These are phyloP conservation scores for Echria macrotheca DNA, from an alignment of 495 filamentous ascomycete species.

Conservation along the genomic window DNA sequence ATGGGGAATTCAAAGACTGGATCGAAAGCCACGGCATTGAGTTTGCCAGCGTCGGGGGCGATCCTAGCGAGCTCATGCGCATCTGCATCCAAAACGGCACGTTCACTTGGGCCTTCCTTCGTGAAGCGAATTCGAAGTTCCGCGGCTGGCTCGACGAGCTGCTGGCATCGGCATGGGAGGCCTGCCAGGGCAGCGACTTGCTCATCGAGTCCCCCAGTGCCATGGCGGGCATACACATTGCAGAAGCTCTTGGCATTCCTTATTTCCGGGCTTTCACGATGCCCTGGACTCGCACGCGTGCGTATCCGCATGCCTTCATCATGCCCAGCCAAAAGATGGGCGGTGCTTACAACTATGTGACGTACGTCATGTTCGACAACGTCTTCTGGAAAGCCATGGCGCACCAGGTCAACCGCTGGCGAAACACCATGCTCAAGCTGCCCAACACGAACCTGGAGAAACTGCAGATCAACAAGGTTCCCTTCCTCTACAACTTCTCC, in stretches of 20 bases:
- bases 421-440: conserved; percentile 71
- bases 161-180: conserved; percentile 73
- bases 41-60: conserved; percentile 80
- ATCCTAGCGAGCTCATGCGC: conserved; percentile 90
- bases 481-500: conserved; percentile 96
- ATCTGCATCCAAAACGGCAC: conserved; percentile 97
- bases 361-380: conserved; percentile 95
- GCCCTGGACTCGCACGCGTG: conserved; percentile 94
- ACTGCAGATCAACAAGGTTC: conserved; percentile 91
- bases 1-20: conserved; percentile 85
- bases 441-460: conserved; percentile 81
- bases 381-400: conserved; percentile 94
- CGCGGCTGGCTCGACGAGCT: conserved; percentile 91
- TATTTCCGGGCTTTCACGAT: conserved; percentile 98
- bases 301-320: conserved; percentile 97
- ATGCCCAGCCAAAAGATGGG: conserved; percentile 91
- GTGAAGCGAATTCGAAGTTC: conserved; percentile 81
- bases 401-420: conserved; percentile 88
- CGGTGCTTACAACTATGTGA: conserved; percentile 88
- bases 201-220: conserved; percentile 94
- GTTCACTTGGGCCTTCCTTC: conserved; percentile 89
- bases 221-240: conserved; percentile 97
- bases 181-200: conserved; percentile 83
- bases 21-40: conserved; percentile 87
- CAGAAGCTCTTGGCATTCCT: conserved; percentile 88